Conservation (phyloP, 352 stramenopile genomes). For the Aphanomyces invadans region DNA sequence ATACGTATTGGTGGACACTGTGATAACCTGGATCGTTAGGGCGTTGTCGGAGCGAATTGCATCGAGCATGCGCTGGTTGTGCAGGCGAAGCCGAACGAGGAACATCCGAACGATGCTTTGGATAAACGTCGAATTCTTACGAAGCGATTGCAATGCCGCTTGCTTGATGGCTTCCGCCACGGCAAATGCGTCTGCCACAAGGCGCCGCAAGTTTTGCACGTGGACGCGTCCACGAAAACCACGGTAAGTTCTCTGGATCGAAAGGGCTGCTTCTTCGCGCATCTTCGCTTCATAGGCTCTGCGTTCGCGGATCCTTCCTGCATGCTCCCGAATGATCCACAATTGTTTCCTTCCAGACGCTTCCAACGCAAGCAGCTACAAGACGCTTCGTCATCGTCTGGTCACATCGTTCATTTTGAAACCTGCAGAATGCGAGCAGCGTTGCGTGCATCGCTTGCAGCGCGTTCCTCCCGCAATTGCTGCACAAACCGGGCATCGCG, state of each 20-base stretch:
- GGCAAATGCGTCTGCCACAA: conserved; percentile 22
- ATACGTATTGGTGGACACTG: neutral
- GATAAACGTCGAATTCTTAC: neutral
- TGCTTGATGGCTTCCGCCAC: conserved; percentile 36
- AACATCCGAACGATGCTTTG: conserved; percentile 18
- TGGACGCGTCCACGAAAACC: conserved; percentile 24
- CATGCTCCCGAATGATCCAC: conserved; percentile 36
- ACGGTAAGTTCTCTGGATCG: conserved; percentile 47
- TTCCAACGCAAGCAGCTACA: conserved; percentile 46
- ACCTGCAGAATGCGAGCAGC: neutral
- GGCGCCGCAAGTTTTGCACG: conserved; percentile 29
- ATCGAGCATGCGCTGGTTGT: conserved; percentile 6
- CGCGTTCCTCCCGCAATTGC: neutral
- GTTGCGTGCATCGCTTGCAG: neutral
- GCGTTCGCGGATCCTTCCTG: conserved; percentile 15
- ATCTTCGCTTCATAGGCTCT: conserved; percentile 29
- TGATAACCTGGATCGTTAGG: conserved; percentile 11
- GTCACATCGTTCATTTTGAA: neutral
- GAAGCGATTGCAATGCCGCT: neutral
- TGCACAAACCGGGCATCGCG: conserved; percentile 34
- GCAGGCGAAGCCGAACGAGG: conserved; percentile 28
- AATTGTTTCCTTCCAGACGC: conserved; percentile 42
- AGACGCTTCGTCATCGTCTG: neutral
- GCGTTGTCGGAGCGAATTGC: conserved; percentile 8
- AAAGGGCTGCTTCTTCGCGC: conserved; percentile 39